These are phyloP conservation scores for Aspergillus proliferans DNA, from an alignment of 2,329 filamentous ascomycete genomes.

Conservation along the genomic window DNA sequence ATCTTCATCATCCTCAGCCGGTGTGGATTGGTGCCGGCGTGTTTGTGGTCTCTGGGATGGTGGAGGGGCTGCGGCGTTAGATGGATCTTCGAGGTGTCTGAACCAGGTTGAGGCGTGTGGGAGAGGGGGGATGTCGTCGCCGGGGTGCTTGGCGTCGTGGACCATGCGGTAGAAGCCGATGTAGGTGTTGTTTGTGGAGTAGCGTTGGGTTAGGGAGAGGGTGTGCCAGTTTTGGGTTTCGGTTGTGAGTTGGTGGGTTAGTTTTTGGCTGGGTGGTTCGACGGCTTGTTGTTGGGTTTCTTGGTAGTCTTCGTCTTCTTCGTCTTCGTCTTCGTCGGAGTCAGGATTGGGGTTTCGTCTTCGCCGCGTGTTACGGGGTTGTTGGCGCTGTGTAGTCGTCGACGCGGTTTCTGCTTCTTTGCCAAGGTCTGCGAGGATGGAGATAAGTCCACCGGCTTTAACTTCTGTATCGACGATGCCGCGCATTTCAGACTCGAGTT, in stretches of 20 bases:
- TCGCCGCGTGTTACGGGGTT: neutral
- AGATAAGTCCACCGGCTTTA: slow-evolving; percentile 40
- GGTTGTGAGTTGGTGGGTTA: neutral
- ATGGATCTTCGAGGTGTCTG: slow-evolving; percentile 39
- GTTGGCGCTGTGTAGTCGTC: neutral
- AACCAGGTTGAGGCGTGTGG: slow-evolving; percentile 60
- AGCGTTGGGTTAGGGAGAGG: slow-evolving; percentile 31
- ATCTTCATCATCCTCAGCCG: slow-evolving; percentile 34
- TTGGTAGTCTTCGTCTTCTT: slow-evolving; percentile 39
- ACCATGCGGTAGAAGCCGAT: slow-evolving; percentile 55
- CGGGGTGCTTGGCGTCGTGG: slow-evolving; percentile 53
- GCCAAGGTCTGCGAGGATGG: slow-evolving; percentile 40
- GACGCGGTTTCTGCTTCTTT: slow-evolving; percentile 23
- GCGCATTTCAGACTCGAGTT: slow-evolving; percentile 54
- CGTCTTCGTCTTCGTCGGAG: slow-evolving; percentile 30
- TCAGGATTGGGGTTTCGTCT: neutral
- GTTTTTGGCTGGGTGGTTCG: neutral
- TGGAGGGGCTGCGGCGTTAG: slow-evolving; percentile 4
- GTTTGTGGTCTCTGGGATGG: slow-evolving; percentile 6
- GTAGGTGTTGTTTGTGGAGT: slow-evolving; percentile 56
- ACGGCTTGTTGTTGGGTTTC: slow-evolving; percentile 9
- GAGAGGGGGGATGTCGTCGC: slow-evolving; percentile 48
- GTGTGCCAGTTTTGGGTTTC: slow-evolving; percentile 25
- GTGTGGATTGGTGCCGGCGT: slow-evolving; percentile 12
- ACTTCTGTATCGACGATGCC: slow-evolving; percentile 52